phyloP scores from a whole-genome alignment of 805 yeast genomes.

The Kockiozyma suomiensis region DNA sequence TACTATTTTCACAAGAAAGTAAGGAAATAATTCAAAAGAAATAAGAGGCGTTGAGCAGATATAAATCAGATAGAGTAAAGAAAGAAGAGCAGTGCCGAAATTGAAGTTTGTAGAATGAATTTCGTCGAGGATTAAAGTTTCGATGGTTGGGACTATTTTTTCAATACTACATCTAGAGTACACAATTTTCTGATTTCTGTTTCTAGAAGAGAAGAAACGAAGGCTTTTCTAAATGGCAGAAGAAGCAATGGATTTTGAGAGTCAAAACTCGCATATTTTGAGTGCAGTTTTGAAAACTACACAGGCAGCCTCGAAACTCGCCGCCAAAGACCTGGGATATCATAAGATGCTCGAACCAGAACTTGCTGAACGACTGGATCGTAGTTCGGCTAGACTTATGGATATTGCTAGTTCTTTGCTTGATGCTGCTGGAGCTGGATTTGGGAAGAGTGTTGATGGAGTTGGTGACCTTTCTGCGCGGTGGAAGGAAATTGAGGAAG shows the following conservation, averaged over 20 bases:
- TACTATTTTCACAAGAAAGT: no score
- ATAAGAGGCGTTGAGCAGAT: no score
- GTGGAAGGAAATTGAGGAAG: constrained; percentile 66
- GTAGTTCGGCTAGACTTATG: constrained; percentile 37
- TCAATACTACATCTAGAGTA: background rate
- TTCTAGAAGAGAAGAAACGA: background rate
- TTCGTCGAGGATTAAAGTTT: constrained; percentile 3
- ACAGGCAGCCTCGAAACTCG: constrained; percentile 25
- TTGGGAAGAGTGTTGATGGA: constrained; percentile 41
- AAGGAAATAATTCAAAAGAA: background rate
- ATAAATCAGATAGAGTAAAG: no score
- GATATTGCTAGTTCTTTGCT: constrained; percentile 31
- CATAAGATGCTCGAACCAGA: constrained; percentile 61
- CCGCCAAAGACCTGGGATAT: constrained; percentile 77
- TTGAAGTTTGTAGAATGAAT: no score
- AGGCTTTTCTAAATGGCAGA: constrained; percentile 1
- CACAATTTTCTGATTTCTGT: background rate
- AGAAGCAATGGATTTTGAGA: background rate
- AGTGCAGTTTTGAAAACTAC: constrained; percentile 20
- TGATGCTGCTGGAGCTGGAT: constrained; percentile 21
- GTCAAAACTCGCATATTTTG: constrained; percentile 1
- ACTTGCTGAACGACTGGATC: constrained; percentile 40
- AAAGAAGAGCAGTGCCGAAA: no score
- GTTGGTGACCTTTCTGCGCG: constrained; percentile 49
- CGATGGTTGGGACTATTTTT: background rate